phyloP scores from a whole-genome alignment of 2,329 filamentous ascomycete genomes.

The Fusarium gaditjirri region DNA sequence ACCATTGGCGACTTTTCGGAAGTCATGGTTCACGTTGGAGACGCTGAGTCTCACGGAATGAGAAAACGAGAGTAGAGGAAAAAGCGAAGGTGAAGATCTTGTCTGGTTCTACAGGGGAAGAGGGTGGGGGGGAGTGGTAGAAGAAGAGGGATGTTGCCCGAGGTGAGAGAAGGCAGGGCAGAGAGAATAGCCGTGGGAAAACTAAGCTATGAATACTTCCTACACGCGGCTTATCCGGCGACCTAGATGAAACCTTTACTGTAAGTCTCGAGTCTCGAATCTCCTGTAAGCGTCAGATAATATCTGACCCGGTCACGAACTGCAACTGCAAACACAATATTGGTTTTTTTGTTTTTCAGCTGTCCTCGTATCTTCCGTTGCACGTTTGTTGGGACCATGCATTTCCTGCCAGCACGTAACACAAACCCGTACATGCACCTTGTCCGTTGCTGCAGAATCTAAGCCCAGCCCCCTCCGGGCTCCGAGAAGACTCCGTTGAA shows the following conservation, averaged over 20 bases:
- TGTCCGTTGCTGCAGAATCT: slow-evolving; percentile 11
- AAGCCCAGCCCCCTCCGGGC: not conserved
- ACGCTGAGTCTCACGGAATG: not conserved
- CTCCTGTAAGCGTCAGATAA: slow-evolving; percentile 3
- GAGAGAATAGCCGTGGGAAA: slow-evolving; percentile 10
- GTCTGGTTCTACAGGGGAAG: slow-evolving; percentile 5
- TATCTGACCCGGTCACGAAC: not conserved
- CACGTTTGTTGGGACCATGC: slow-evolving; percentile 5
- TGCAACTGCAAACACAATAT: not conserved
- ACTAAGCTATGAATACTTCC: slow-evolving; percentile 35
- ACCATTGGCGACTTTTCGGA: not conserved
- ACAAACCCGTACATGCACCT: not conserved
- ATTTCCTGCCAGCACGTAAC: slow-evolving; percentile 13
- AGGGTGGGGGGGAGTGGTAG: not conserved
- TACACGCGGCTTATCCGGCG: slow-evolving; percentile 10
- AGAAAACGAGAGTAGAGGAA: not conserved
- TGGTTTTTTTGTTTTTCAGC: not conserved
- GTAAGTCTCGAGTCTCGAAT: slow-evolving; percentile 1
- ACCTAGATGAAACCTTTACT: not conserved
- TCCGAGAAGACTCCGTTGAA: not conserved
- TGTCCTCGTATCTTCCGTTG: not conserved
- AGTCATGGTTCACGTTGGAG: slow-evolving; percentile 15
- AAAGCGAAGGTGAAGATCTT: slow-evolving; percentile 13
- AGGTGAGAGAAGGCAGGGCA: slow-evolving; percentile 1
- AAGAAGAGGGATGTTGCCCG: slow-evolving; percentile 5